Base-by-base conservation (phyloP, 345 rosid species). In the Populus alba region DNA sequence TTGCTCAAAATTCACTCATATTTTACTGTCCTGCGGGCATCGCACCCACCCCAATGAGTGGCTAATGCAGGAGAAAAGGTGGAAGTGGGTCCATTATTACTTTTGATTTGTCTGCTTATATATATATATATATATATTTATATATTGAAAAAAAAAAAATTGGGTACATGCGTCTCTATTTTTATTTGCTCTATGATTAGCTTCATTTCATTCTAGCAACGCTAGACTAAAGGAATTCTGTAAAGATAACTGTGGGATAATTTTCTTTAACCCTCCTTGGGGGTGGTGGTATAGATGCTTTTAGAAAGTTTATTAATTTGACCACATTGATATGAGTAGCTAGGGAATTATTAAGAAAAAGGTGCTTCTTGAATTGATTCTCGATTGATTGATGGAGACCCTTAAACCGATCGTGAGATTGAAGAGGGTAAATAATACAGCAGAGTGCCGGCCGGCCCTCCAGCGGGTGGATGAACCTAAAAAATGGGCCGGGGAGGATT, bases 1-100 rank as follows among this genome's bases (percentile, higher is more conserved):
- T 79, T 80, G 84, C 87, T 62, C 37, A 72, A 65, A 72, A 18
- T 78, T 80, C 47, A 75, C 80, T 82, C 81, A 15, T 79, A 69
- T 77, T 63, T 57, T 25, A 3, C 70, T 38, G 9, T 38, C 68
- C 31, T 39, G 68, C 37, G 18, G 15, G 38, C 62, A 67, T 65
- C 12, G n/a, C 70, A 13, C 29, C 77, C 71, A 39, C 63, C 25
- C 33, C 51, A 45, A 45, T 45, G 51, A 45, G 51, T 45, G 51
- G 51, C 43, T 37, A 45, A 72, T 11, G 73, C 51, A 51, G 59
- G 65, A 31, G 20, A 17, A 31, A 17, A 63, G 8, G 41, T 68
- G 12, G 18, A 63, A 16, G 29, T 68, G 17, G 65, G 76, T 38
- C 65, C 82, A 23, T 41, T 37, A 27, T 53, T 66, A 55, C 68